Percentiles rank a stretch among this genome's conserved stretches.
These are phyloP conservation scores for Endothia cerciana DNA, from an alignment of 2,329 filamentous ascomycete genomes.

Conservation along the genomic window DNA sequence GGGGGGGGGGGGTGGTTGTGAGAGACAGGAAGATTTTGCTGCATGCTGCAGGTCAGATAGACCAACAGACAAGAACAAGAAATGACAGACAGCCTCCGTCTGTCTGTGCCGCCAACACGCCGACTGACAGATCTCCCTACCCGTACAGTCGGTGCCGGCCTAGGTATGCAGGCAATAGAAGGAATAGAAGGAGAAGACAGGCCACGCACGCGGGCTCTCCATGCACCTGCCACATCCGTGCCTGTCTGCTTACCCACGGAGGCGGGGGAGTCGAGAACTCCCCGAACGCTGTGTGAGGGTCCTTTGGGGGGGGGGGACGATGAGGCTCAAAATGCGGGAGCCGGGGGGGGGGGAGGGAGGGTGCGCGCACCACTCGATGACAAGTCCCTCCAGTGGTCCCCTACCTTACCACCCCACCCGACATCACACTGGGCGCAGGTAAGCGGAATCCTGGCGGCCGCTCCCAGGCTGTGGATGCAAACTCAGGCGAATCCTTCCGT, in stretches of 20 bases:
- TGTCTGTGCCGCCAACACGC: not conserved
- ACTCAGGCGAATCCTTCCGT: slow-evolving; percentile 4
- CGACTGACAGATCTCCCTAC: not conserved
- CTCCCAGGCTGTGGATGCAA: slow-evolving; percentile 19
- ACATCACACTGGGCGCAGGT: slow-evolving; percentile 10
- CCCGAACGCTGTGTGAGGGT: slow-evolving; percentile 25
- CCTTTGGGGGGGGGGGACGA: slow-evolving; percentile 1
- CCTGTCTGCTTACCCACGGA: not conserved
- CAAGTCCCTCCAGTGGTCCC: too few relatives aligned
- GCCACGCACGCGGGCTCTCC: not conserved
- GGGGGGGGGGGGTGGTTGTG: not conserved
- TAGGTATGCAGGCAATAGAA: not conserved
- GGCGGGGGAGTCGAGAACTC: slow-evolving; percentile 22
- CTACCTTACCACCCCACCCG: not conserved
- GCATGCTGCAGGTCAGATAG: slow-evolving; percentile 7
- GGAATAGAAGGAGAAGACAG: not conserved
- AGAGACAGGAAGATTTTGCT: not conserved
- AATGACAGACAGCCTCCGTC: not conserved
- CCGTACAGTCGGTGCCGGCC: too few relatives aligned
- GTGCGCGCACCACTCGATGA: too few relatives aligned
- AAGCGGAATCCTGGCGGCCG: slow-evolving; percentile 28
- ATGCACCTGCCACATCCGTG: not conserved
- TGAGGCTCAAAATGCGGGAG: slow-evolving; percentile 29
- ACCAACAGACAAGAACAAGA: not conserved
- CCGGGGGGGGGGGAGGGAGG: not conserved